Conservation (phyloP, 768 basidiomycete species). For the Pleurotus platypus region DNA sequence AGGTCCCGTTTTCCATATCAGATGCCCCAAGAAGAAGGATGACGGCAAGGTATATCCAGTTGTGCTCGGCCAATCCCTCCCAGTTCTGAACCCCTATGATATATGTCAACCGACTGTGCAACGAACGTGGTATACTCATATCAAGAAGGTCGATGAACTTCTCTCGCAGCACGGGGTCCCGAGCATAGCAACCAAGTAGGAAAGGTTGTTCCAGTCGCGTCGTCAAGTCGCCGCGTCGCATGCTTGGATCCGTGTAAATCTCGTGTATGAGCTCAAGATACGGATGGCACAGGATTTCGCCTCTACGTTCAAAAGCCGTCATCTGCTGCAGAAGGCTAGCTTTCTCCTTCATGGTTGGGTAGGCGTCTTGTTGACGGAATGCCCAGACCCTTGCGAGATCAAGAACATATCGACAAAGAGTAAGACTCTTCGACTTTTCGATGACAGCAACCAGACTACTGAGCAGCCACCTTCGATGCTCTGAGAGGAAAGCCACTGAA, state of each 20-base stretch:
- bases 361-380: conserved; percentile 77
- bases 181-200: conserved; percentile 84
- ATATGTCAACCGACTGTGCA: conserved; percentile 81
- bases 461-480: conserved; percentile 80
- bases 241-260: conserved; percentile 83
- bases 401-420: conserved; percentile 81
- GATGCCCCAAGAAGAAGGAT: conserved; percentile 77
- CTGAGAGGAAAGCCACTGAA: conserved; percentile 78
- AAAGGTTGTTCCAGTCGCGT: conserved; percentile 91
- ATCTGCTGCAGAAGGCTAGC: conserved; percentile 86
- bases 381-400: conserved; percentile 89
- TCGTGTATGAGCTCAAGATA: conserved; percentile 91
- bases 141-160: conserved; percentile 90
- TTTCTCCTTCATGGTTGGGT: conserved; percentile 95
- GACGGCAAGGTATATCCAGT: conserved; percentile 92
- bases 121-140: conserved; percentile 78
- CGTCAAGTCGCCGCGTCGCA: conserved; percentile 92
- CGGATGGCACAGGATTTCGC: conserved; percentile 73
- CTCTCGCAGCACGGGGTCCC: conserved; percentile 74
- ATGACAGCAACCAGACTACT: conserved; percentile 76
- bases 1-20: conserved; percentile 36
- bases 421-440: conserved; percentile 81
- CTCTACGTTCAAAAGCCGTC: conserved; percentile 75
- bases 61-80: conserved; percentile 88
- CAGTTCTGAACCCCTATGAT: conserved; percentile 92